Evolutionary conservation across 2,329 filamentous ascomycete species (phyloP).

Genomic region (Penicillium glabrum): DNA sequence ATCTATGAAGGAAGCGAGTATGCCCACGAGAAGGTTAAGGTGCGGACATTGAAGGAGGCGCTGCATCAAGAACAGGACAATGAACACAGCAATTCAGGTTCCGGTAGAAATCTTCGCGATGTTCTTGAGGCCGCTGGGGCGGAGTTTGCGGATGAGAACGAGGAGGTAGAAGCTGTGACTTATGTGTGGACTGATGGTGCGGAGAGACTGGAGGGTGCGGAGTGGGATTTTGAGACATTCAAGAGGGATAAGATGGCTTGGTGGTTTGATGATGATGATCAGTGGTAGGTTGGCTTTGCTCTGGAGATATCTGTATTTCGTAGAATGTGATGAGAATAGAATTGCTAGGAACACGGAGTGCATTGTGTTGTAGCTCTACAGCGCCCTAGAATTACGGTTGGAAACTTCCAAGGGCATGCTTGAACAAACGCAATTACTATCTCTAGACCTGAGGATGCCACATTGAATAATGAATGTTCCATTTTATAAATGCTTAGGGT

Average conservation of each 20-base stretch:
- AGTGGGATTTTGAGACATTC: slow-evolving; percentile 91
- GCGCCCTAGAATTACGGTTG: no score
- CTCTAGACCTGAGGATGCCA: background rate
- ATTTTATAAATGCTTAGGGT: no score
- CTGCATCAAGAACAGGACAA: slow-evolving; percentile 12
- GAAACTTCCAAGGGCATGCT: no score
- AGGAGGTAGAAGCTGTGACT: slow-evolving; percentile 55
- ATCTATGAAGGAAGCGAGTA: slow-evolving; percentile 81
- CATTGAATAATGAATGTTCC: background rate
- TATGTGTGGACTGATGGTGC: slow-evolving; percentile 62
- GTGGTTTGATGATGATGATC: slow-evolving; percentile 54
- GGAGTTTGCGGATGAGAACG: slow-evolving; percentile 50
- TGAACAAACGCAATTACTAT: no score
- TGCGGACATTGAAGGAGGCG: slow-evolving; percentile 39
- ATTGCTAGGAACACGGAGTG: background rate
- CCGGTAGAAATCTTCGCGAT: slow-evolving; percentile 34
- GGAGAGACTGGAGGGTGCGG: slow-evolving; percentile 62
- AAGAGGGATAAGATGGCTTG: slow-evolving; percentile 68
- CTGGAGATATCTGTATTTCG: no score
- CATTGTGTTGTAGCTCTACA: background rate
- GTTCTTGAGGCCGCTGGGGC: slow-evolving; percentile 52
- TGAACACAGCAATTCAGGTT: slow-evolving; percentile 2
- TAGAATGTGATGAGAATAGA: background rate
- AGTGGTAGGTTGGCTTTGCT: slow-evolving; percentile 32
- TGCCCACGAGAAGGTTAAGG: slow-evolving; percentile 51